Conservation (phyloP, 208 protist species). For the Polymyxa betae region DNA sequence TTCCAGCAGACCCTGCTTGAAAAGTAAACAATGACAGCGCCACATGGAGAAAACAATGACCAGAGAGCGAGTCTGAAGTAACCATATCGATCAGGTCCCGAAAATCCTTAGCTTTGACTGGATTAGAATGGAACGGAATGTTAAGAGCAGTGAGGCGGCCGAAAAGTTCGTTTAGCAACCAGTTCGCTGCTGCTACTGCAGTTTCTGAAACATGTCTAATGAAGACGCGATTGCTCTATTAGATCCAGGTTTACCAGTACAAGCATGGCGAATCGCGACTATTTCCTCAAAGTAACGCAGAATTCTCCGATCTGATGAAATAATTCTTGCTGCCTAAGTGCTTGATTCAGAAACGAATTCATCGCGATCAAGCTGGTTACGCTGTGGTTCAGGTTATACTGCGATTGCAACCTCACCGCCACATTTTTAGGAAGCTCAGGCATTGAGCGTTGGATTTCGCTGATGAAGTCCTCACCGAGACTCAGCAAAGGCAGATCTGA, state of each 20-base stretch:
- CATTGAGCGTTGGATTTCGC: neutral
- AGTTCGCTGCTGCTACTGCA: neutral
- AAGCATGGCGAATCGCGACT: too few relatives aligned
- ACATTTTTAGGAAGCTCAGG: neutral
- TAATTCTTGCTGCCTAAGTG: neutral
- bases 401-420: neutral
- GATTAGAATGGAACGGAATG: neutral
- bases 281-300: too few relatives aligned
- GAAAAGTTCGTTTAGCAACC: neutral
- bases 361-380: neutral
- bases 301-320: neutral
- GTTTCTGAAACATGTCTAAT: neutral
- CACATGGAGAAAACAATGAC: neutral
- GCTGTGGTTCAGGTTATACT: neutral
- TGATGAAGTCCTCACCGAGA: neutral
- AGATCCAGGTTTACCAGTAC: too few relatives aligned
- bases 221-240: too few relatives aligned
- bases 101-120: neutral
- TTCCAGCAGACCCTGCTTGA: neutral
- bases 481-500: conserved; percentile 15
- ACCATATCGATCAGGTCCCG: neutral
- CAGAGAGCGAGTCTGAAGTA: neutral
- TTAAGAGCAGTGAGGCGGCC: neutral
- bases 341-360: neutral
- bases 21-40: neutral